These are phyloP conservation scores for Durio zibethinus DNA, from an alignment of 345 rosid species.

Conservation along the genomic window DNA sequence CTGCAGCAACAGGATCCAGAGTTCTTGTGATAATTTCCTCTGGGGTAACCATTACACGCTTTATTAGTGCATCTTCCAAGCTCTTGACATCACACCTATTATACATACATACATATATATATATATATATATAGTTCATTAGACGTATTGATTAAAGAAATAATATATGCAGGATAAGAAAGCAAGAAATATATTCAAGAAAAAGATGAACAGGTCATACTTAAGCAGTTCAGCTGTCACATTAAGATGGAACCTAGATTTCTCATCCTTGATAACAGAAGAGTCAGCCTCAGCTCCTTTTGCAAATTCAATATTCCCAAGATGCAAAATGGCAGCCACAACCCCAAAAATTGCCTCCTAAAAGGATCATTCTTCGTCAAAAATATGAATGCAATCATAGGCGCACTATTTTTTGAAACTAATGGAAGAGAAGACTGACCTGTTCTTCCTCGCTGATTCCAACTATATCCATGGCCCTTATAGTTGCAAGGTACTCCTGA, in stretches of 20 bases:
- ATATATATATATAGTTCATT: constrained; percentile 18
- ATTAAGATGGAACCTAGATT: constrained; percentile 83
- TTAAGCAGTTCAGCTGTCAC: constrained; percentile 83
- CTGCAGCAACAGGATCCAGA: constrained; percentile 85
- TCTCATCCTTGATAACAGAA: constrained; percentile 86
- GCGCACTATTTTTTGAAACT: constrained; percentile 14
- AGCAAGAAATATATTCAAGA: background rate
- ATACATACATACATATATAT: too few relatives aligned
- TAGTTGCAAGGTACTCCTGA: constrained; percentile 91
- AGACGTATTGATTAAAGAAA: constrained; percentile 23
- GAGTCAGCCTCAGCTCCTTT: constrained; percentile 91
- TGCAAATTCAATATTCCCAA: constrained; percentile 89
- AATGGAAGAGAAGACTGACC: constrained; percentile 43
- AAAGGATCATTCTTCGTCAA: constrained; percentile 25
- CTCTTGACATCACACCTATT: constrained; percentile 81
- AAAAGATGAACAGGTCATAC: constrained; percentile 38
- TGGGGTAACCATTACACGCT: constrained; percentile 99
- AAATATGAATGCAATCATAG: constrained; percentile 14
- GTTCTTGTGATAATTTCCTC: constrained; percentile 97
- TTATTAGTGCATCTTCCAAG: constrained; percentile 90
- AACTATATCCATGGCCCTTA: constrained; percentile 98
- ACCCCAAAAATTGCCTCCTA: constrained; percentile 95
- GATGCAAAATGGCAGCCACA: constrained; percentile 93
- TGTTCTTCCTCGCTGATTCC: constrained; percentile 98
- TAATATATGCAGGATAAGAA: constrained; percentile 12